Evolutionary conservation across 345 rosid genomes (phyloP).

Genomic region (Aegle marmelos): DNA sequence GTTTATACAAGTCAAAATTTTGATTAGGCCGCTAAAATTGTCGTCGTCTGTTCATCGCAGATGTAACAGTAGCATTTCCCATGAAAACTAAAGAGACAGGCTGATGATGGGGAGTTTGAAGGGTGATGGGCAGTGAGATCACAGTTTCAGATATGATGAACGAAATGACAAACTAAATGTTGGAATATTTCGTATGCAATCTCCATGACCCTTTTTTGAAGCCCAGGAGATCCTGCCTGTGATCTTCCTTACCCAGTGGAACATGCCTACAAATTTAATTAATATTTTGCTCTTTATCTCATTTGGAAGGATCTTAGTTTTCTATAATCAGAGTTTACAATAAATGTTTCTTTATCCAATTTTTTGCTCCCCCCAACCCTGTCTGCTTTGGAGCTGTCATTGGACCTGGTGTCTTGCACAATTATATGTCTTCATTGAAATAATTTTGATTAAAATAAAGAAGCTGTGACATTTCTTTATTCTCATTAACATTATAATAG

Average conservation of each 20-base stretch:
- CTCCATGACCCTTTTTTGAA: constrained; percentile 27
- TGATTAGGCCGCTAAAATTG: no score
- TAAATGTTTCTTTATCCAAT: constrained; percentile 7
- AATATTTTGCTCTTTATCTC: constrained; percentile 26
- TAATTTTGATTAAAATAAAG: no score
- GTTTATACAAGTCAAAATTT: no score
- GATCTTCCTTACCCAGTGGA: constrained; percentile 48
- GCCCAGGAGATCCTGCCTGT: constrained; percentile 37
- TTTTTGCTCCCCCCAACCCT: constrained; percentile 33
- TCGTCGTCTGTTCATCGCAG: no score
- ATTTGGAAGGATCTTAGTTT: constrained; percentile 23
- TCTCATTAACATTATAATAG: constrained; percentile 15
- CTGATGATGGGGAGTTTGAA: constrained; percentile 20
- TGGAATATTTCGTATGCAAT: constrained; percentile 32
- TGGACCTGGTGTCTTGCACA: constrained; percentile 50
- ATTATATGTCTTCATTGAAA: constrained; percentile 26
- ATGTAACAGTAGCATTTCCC: not conserved
- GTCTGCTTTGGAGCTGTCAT: constrained; percentile 58
- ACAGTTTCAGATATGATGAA: constrained; percentile 11
- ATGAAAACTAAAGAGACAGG: constrained; percentile 14
- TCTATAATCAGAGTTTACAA: not conserved
- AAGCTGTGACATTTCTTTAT: constrained; percentile 19
- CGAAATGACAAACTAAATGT: constrained; percentile 25
- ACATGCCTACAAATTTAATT: constrained; percentile 28
- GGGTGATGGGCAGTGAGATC: constrained; percentile 25